phyloP scores from a whole-genome alignment of 306 rosid genomes.

The Fagus sylvatica region DNA sequence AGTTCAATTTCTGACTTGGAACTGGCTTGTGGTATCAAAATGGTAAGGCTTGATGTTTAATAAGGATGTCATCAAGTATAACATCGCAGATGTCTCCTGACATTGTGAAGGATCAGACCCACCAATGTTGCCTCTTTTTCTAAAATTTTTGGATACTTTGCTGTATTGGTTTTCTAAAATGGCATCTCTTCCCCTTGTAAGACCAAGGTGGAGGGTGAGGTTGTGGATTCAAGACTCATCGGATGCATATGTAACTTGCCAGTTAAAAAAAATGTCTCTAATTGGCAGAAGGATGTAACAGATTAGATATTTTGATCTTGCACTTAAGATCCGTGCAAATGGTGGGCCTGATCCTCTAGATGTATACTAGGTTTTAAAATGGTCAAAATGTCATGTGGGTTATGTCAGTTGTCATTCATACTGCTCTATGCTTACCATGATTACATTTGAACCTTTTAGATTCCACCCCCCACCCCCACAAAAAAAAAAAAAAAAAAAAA shows the following conservation, averaged over 20 bases:
- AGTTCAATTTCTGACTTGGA: slow-evolving; percentile 43
- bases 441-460: background rate
- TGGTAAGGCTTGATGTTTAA: slow-evolving; percentile 41
- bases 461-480: background rate
- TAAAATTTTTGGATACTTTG: background rate
- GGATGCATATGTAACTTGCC: no score
- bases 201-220: no score
- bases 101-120: slow-evolving; percentile 14
- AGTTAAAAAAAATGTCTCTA: background rate
- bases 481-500: no score
- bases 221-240: no score
- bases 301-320: background rate
- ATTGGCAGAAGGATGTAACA: background rate
- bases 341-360: slow-evolving; percentile 3
- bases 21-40: slow-evolving; percentile 40
- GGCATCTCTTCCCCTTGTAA: no score
- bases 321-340: background rate
- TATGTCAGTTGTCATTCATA: background rate
- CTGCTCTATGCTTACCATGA: background rate
- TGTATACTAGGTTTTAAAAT: background rate
- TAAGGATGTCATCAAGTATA: slow-evolving; percentile 8
- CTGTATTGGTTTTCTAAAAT: background rate
- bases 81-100: slow-evolving; percentile 3
- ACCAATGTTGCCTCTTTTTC: background rate
- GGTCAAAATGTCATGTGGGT: background rate